phyloP scores from a whole-genome alignment of 1,139 yeast species.

The Geotrichum histeridarum region DNA sequence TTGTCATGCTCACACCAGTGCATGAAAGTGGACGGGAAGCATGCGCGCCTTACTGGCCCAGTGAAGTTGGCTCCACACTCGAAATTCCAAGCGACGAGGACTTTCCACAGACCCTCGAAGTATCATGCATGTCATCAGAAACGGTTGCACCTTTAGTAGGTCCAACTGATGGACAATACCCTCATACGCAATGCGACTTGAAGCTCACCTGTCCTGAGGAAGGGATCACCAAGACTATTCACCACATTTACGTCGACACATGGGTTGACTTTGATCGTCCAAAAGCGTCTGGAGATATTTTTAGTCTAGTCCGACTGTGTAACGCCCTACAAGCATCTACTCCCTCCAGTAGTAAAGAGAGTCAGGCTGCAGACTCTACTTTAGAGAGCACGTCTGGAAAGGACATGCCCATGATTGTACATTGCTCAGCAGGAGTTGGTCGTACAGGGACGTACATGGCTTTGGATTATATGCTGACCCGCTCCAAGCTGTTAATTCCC shows the following conservation, averaged over 20 bases:
- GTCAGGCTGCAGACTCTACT: neutral
- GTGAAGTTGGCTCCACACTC: constrained; percentile 20
- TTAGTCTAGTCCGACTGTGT: constrained; percentile 34
- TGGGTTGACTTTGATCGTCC: constrained; percentile 40
- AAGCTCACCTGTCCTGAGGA: constrained; percentile 8
- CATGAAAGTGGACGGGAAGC: constrained; percentile 56
- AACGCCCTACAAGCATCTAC: constrained; percentile 24
- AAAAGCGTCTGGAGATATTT: constrained; percentile 35
- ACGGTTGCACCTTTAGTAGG: neutral
- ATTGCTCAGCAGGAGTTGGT: constrained; percentile 85
- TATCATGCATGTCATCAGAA: constrained; percentile 17
- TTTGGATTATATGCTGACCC: constrained; percentile 48
- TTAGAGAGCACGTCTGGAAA: neutral
- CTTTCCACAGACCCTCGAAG: constrained; percentile 18
- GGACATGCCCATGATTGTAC: constrained; percentile 46
- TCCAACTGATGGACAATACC: constrained; percentile 8
- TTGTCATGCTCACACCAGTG: constrained; percentile 86
- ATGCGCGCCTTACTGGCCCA: constrained; percentile 76
- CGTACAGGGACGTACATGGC: constrained; percentile 76
- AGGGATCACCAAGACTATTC: constrained; percentile 33
- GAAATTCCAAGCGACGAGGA: constrained; percentile 22
- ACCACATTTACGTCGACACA: constrained; percentile 49
- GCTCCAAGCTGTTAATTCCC: constrained; percentile 11
- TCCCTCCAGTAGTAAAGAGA: neutral
- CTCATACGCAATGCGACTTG: constrained; percentile 5